Evolutionary conservation across 345 rosid genomes (phyloP).

Genomic region (Boechera stricta): DNA sequence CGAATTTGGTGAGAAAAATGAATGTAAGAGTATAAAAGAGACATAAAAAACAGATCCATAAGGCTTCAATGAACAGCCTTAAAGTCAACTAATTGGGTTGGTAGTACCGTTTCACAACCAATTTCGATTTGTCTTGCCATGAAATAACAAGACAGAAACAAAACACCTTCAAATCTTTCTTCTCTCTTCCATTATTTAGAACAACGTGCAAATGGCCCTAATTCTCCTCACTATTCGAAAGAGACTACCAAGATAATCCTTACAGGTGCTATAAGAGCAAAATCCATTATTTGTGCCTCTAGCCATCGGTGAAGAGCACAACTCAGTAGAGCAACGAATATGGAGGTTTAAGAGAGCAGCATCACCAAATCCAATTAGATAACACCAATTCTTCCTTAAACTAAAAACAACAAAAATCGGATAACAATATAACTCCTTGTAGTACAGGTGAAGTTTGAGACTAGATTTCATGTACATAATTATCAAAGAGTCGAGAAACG

Average conservation of each 20-base stretch:
- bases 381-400: background rate
- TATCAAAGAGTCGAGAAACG: conserved; percentile 14
- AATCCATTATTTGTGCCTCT: conserved; percentile 2
- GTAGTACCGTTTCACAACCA: conserved; percentile 41
- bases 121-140: conserved; percentile 42
- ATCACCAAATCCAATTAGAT: background rate
- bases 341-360: background rate
- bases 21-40: background rate
- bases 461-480: conserved; percentile 39
- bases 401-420: background rate
- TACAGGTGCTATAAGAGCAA: background rate
- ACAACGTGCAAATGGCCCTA: conserved; percentile 19
- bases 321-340: conserved; percentile 4
- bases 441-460: conserved; percentile 21
- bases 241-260: background rate
- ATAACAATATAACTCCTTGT: conserved; percentile 9
- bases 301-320: conserved; percentile 15
- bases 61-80: conserved; percentile 37
- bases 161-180: conserved; percentile 17
- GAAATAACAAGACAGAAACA: conserved; percentile 32
- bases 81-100: conserved; percentile 42
- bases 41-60: conserved; percentile 22
- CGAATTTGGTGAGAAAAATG: conserved; percentile 29
- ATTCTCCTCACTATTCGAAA: conserved; percentile 2
- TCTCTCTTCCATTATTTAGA: conserved; percentile 39